Evolutionary conservation across 2,329 filamentous ascomycete species (phyloP).

Genomic region (Phialophora expanda): DNA sequence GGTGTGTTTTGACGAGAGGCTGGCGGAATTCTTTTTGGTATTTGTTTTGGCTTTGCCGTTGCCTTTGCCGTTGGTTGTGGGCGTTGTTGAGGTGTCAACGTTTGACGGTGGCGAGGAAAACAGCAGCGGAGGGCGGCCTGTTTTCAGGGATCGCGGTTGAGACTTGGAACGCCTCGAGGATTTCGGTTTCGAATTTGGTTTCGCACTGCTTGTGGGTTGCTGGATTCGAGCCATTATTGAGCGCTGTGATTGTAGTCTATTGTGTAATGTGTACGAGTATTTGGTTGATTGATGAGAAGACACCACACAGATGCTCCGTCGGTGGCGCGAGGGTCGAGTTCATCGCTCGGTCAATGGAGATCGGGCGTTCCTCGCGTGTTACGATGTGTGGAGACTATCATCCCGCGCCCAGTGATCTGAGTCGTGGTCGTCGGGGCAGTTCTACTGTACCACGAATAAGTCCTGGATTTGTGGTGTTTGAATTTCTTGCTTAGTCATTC

Average conservation of each 20-base stretch:
- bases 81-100: neutral
- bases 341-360: neutral
- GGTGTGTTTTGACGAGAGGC: slow-evolving; percentile 60
- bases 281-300: neutral
- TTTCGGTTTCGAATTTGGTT: neutral
- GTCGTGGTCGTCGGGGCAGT: neutral
- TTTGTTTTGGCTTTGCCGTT: neutral
- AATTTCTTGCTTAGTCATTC: neutral
- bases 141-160: slow-evolving; percentile 21
- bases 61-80: neutral
- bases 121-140: slow-evolving; percentile 33
- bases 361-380: neutral
- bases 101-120: slow-evolving; percentile 7
- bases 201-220: neutral
- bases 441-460: neutral
- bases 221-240: neutral
- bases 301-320: neutral
- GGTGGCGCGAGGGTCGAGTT: neutral
- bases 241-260: neutral
- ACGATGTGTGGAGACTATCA: neutral
- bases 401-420: neutral
- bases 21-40: neutral
- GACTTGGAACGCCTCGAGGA: slow-evolving; percentile 8
- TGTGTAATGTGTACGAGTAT: neutral
- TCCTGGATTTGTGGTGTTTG: neutral